phyloP scores from a whole-genome alignment of 1,139 yeast genomes.

The Petasospora rhodanensis region DNA sequence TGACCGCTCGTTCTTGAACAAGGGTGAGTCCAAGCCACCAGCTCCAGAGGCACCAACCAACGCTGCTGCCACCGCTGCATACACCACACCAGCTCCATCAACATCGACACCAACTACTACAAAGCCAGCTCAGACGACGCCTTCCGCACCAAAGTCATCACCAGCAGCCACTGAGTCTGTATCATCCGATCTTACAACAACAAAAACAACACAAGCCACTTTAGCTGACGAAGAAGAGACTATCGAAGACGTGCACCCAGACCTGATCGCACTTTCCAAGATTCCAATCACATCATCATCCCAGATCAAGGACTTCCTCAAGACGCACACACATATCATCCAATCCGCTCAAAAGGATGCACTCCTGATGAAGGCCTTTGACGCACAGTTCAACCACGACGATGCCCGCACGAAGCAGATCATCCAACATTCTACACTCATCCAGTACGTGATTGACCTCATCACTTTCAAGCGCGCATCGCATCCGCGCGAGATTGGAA shows the following conservation, averaged over 20 bases:
- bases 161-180: neutral
- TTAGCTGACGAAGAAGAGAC: slow-evolving; percentile 25
- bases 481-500: slow-evolving; percentile 35
- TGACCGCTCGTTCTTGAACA: slow-evolving; percentile 77
- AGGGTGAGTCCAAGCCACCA: slow-evolving; percentile 25
- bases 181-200: no score
- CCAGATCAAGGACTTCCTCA: slow-evolving; percentile 48
- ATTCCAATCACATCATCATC: slow-evolving; percentile 46
- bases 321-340: slow-evolving; percentile 58
- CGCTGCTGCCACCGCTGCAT: neutral
- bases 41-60: slow-evolving; percentile 1
- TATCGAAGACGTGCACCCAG: slow-evolving; percentile 51
- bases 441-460: slow-evolving; percentile 73
- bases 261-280: slow-evolving; percentile 61
- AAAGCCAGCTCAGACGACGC: slow-evolving; percentile 2
- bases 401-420: slow-evolving; percentile 49
- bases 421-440: slow-evolving; percentile 73
- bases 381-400: slow-evolving; percentile 65
- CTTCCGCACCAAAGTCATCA: slow-evolving; percentile 5
- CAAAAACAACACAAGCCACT: slow-evolving; percentile 9
- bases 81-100: neutral
- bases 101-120: slow-evolving; percentile 8
- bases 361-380: slow-evolving; percentile 88
- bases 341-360: slow-evolving; percentile 89
- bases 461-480: slow-evolving; percentile 40